Base-by-base conservation (phyloP, 2,329 filamentous ascomycete genomes). In the Penicillium griseofulvum region DNA sequence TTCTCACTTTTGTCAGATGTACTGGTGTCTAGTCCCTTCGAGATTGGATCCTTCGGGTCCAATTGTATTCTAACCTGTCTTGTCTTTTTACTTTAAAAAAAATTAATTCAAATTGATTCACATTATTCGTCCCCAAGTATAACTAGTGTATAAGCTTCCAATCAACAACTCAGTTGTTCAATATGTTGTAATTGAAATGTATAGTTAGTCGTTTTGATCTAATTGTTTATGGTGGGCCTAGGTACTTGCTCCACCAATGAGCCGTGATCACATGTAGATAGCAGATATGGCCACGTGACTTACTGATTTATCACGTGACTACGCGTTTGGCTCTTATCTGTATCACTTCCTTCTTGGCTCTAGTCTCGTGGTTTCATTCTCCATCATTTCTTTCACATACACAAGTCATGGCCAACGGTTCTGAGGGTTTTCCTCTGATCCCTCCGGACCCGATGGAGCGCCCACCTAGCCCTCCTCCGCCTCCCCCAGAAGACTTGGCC, bases 391-490 rank as follows among this genome's bases (percentile, higher is more conserved):
- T 29, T 34, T 29, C 29, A 34, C 36, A 12, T 34, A 24, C 16
- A 4, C 22, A 24, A 39, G 68, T 68, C 53, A 53, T 69, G 49
- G 63, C 65, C 38, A 71, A 72, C 58, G 67, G 63, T 38, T 54
- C 61, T 9, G 56, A 67, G 33, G 60, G 52, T 24, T 52, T 53
- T 5, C 62, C 70, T 49, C 69, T 69, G 14, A 64, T 55, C n/a
- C 74, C 74, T 49, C 66, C 69, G 51, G 72, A 75, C 31, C 67
- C 68, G 38, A 46, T 70, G 31, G 70, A 72, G 64, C 71, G 71
- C 44, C 69, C 71, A 47, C 69, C 71, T 36, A 71, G 71, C 26
- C 74, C 76, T 24, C 76, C 76, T 52, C 75, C 75, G 14, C 71
- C 71, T 38, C 71, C 74, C 17, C 72, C 72, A 54, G 66, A 70